Evolutionary conservation across 1,284 basidiomycete genomes (phyloP).

Genomic region (Puccinia novopanici): DNA sequence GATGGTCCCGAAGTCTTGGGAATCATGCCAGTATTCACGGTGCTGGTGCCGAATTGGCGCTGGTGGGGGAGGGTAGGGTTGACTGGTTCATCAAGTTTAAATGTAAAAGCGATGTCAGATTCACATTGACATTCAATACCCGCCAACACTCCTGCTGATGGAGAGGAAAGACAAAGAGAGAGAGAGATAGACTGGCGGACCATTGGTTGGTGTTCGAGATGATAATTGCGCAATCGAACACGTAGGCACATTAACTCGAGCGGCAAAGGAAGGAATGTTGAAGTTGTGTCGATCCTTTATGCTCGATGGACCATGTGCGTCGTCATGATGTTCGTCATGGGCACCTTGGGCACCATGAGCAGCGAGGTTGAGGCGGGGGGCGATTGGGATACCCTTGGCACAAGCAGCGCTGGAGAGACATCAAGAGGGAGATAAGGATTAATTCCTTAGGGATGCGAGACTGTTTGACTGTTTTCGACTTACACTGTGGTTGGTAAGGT

Average conservation of each 20-base stretch:
- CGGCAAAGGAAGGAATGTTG: constrained; percentile 26
- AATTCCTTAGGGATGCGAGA: constrained; percentile 62
- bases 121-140: background rate
- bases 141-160: too few relatives aligned
- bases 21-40: constrained; percentile 54
- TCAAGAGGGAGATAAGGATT: constrained; percentile 58
- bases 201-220: constrained; percentile 31
- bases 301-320: constrained; percentile 1
- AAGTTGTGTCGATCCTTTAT: constrained; percentile 24
- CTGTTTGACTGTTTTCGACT: constrained; percentile 71
- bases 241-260: background rate
- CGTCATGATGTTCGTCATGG: constrained; percentile 36
- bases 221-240: constrained; percentile 20
- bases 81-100: constrained; percentile 61
- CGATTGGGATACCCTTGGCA: constrained; percentile 59
- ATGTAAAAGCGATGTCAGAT: background rate
- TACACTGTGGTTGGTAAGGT: constrained; percentile 80
- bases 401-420: constrained; percentile 50
- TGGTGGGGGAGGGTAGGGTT: constrained; percentile 68
- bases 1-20: constrained; percentile 51
- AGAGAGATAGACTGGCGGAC: background rate
- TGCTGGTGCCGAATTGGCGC: constrained; percentile 61
- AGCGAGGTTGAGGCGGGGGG: constrained; percentile 57
- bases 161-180: background rate
- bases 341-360: background rate